Evolutionary conservation across 768 basidiomycete species (phyloP), one percentile per base, ranked within the genome.

Genomic region (Tulasnella sp.): DNA sequence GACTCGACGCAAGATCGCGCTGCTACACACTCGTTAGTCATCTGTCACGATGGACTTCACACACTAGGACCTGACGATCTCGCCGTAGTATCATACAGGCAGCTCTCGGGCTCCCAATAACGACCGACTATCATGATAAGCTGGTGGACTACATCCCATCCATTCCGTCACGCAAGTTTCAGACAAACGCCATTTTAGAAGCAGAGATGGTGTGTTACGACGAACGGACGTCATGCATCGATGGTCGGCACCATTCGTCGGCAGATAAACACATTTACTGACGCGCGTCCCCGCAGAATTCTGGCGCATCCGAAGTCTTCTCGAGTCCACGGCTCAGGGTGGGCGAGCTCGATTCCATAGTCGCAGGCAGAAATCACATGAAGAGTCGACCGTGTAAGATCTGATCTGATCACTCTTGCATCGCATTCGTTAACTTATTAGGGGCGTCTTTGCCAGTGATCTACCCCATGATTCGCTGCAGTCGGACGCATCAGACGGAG

Each of bases 131-230:
- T 9, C 40, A 59, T 23, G 27, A 21, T 27, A 31, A 27, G 6
- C 37, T 46, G 5, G 15, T 37, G 21, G 52, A n/a, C 40, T n/a
- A 9, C 17, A 12, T 25, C 40, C 11, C 8, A 35, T 32, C 8
- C 50, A 7, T n/a, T 4, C 3, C 17, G 43, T 14, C 37, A 27
- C 3, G 23, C 49, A n/a, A n/a, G n/a, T n/a, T n/a, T 34, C 19
- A 63, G 25, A 46, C 55, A 2, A 70, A 67, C 12, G 62, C 75
- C 27, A 70, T 80, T 6, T 62, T 84, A 0, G 92, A 97, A 65
- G 91, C 90, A 2, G 92, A 97, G 68, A 88, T 94, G 82, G 83
- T 94, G 4, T 83, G 86, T 0, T 94, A 78, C 66, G 77, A 84
- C 35, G 83, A 82, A 25, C 68, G 67, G 1, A 66, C 68, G 17